Base-by-base conservation (phyloP, 2,329 filamentous ascomycete species). In the Epichloe festucae region DNA sequence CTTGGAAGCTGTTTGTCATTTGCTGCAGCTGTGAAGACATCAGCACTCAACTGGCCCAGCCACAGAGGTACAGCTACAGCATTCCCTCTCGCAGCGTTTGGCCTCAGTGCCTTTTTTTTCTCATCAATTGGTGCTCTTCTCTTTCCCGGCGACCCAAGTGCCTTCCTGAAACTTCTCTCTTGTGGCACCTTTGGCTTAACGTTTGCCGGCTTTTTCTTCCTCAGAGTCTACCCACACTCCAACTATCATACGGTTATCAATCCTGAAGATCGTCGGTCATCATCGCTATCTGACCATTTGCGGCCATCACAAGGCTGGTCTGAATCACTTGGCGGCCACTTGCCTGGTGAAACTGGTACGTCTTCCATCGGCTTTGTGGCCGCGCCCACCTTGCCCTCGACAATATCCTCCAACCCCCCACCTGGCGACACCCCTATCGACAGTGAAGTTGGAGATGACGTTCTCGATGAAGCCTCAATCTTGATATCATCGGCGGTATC, bases 91-190 rank as follows among this genome's bases (percentile, higher is more conserved):
- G 88, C 93, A 52, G 90, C 88, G 3, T 97, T 97, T 63, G 93
- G 93, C 3, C 71, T 98, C 52, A 96, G 90, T 65, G 93, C 93
- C 51, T 93, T 98, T 95, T 97, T 97, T 73, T 98, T 96, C 70
- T 91, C 93, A 0, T 76, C 84, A 2, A 69, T 94, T 36, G 87
- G 89, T 21, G 80, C 81, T 17, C 63, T 94, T 46, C 72, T 88
- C 41, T 90, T 95, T 63, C 87, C 88, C 2, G 88, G 89, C 40
- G 82, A 94, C 60, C 93, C 89, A 1, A 84, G 85, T 51, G 78
- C 79, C 40, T 90, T 96, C 59, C 75, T 98, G 52, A 73, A 91
- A 56, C 72, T 97, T 31, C 74, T 98, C 41, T 82, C 89, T 3
- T 74, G 81, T 56, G 90, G 89, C 15, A 96, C 91, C 1, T 87